Conservation (phyloP, 1,139 yeast genomes). For the Petasospora rhodanensis region DNA sequence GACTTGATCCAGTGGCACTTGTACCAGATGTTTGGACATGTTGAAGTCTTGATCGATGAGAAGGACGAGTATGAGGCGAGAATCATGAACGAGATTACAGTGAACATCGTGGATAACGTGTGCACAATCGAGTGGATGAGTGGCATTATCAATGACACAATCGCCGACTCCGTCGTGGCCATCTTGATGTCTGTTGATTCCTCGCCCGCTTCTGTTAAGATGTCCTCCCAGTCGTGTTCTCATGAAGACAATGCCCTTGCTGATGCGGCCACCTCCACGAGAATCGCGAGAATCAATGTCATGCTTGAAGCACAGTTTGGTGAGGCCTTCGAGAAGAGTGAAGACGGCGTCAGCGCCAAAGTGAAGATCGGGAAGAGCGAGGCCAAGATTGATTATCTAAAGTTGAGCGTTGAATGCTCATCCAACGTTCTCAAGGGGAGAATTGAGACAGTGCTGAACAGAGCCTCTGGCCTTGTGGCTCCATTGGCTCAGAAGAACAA, state of each 20-base stretch:
- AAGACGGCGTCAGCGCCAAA: constrained; percentile 35
- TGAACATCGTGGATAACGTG: constrained; percentile 47
- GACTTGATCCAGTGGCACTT: constrained; percentile 84
- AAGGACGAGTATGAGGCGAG: constrained; percentile 39
- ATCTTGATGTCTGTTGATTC: constrained; percentile 88
- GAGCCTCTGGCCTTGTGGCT: constrained; percentile 79
- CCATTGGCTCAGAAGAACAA: constrained; percentile 44
- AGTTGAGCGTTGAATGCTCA: constrained; percentile 67
- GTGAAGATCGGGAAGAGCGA: constrained; percentile 64
- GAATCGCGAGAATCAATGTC: constrained; percentile 58
- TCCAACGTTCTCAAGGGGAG: constrained; percentile 78
- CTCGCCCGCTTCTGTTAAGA: constrained; percentile 89
- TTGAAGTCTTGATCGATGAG: constrained; percentile 61
- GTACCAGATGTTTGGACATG: constrained; percentile 91
- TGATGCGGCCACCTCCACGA: constrained; percentile 29
- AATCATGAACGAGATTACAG: constrained; percentile 47
- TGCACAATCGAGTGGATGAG: constrained; percentile 88
- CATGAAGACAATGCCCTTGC: constrained; percentile 34
- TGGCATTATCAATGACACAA: constrained; percentile 83
- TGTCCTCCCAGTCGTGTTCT: constrained; percentile 58
- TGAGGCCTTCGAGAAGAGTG: constrained; percentile 47
- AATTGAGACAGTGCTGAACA: constrained; percentile 70
- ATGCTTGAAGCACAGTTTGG: constrained; percentile 87
- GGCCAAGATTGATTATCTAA: constrained; percentile 64
- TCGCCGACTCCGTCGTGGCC: constrained; percentile 92